Base-by-base conservation (phyloP, 148 eudicot genomes). In the Silene uniflora region DNA sequence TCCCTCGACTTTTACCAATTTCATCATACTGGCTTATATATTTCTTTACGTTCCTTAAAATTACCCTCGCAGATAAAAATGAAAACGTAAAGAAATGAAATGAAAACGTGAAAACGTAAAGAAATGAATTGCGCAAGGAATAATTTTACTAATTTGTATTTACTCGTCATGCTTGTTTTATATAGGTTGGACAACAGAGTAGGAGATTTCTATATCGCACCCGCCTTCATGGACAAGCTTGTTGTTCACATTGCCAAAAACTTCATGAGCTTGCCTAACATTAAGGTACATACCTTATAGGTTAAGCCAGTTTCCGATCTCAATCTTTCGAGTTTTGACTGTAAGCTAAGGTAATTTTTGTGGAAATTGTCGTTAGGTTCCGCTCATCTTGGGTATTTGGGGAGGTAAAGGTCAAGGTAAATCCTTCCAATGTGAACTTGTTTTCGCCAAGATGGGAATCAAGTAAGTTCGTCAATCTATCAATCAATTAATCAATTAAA, bases 381-480 rank as follows among this genome's bases (percentile, higher is more conserved):
- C 98, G 12, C 95, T 93, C 11, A 93, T 93, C 68, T 82, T 93
- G 91, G 98, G 98, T 85, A 76, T 93, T 4, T 91, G 98, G 98
- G 98, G 98, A 88, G 98, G 98, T 69, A 93, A 93, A 82, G 98
- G 97, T 77, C 98, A 93, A 79, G 98, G 98, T 0, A 93, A 93
- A 86, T 91, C 98, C 64, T 93, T 93, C 88, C 98, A 93, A 78
- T 87, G 91, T 80, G 98, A 93, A 85, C 97, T 93, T 69, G 97
- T 91, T n/a, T 91, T 91, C 65, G 86, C 88, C 72, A 93, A 93
- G 95, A 86, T 93, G 97, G 98, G 98, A 81, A 91, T 93, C 89
- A 91, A 85, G 98, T 93, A 71, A 86, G 90, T 85, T 7, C 16
- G 54, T 27, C 19, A 23, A 71, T 25, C 29, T 5, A 69, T 21